These are phyloP conservation scores for Cicer cuneatum DNA, from an alignment of 306 rosid genomes.

Conservation along the genomic window DNA sequence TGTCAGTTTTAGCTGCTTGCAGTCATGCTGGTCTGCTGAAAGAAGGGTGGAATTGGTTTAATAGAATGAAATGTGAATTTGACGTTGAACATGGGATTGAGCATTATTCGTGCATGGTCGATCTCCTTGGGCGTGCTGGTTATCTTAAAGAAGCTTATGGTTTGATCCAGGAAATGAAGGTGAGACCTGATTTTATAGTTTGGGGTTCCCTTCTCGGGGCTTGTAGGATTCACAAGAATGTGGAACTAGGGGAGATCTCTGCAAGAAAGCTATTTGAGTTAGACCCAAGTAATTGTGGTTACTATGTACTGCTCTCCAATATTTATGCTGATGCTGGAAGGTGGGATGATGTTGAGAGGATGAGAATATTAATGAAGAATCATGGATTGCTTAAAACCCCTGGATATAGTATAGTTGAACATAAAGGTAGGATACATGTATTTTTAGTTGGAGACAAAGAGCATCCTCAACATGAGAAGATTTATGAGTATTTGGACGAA, in stretches of 20 bases:
- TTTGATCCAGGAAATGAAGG: constrained; percentile 72
- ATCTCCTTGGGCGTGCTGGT: constrained; percentile 83
- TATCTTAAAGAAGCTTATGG: constrained; percentile 66
- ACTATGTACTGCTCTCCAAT: constrained; percentile 75
- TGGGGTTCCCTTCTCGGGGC: constrained; percentile 89
- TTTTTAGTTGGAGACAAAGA: constrained; percentile 80
- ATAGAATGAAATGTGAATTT: constrained; percentile 61
- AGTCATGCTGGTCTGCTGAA: constrained; percentile 77
- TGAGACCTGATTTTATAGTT: constrained; percentile 68
- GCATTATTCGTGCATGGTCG: constrained; percentile 82
- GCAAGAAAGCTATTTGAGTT: constrained; percentile 71
- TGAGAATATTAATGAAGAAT: constrained; percentile 71
- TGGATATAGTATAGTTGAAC: constrained; percentile 80
- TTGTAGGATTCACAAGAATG: constrained; percentile 74
- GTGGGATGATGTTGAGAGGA: constrained; percentile 75
- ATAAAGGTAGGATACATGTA: constrained; percentile 70
- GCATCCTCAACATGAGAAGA: constrained; percentile 71
- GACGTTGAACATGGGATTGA: constrained; percentile 73
- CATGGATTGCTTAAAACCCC: constrained; percentile 70
- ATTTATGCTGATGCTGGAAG: constrained; percentile 83
- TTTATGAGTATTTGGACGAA: constrained; percentile 64
- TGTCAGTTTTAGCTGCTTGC: constrained; percentile 77
- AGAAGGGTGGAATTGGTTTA: constrained; percentile 86
- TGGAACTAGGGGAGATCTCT: constrained; percentile 73
- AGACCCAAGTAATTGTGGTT: constrained; percentile 75